Base-by-base conservation (phyloP, 129 eudicot species). In the Saposhnikovia divaricata region DNA sequence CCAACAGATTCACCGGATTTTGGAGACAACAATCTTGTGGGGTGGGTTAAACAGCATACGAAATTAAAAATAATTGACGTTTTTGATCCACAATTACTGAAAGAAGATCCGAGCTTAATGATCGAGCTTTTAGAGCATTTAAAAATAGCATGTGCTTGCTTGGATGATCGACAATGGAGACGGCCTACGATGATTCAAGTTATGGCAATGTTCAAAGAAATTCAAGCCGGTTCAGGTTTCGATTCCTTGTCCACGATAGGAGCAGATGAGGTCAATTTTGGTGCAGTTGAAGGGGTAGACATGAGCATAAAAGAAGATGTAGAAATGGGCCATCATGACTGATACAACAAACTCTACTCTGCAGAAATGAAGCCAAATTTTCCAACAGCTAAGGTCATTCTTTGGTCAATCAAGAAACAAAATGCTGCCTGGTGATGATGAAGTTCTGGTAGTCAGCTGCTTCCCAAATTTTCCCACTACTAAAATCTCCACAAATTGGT, bases 121-220 rank as follows among this genome's bases (percentile, higher is more conserved):
- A 78, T 90, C 0, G 99, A 96, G 92, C 91, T 96, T 5, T 77
- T 92, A 44, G 87, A 92, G 45, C 99, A 96, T 77, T 72, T 96
- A 57, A 89, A 88, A 72, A 94, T 96, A 34, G 99, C 99, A 63
- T 83, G 89, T 82, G 90, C 89, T 45, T 96, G 99, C 82, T 86
- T 92, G 18, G 98, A 96, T 13, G 99, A 96, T 68, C 91, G 98
- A 51, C 97, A 89, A n/a, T 87, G 81, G 89, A 85, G 79, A 73
- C 90, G 99, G 16, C 99, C 99, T 31, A 92, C 97, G 11, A 92
- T 96, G 97, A 96, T 96, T 53, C 95, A 96, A 86, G 99, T 96
- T 39, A 82, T 96, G 98, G 89, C 97, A 18, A 90, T 87, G 98
- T 92, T 96, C 65, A 96, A 96, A 61, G 96, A 92, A 77, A 96